Percentiles rank a stretch among this genome's conserved stretches.
Evolutionary conservation across 768 basidiomycete genomes (phyloP).

Genomic region (Psilocybe sp.): DNA sequence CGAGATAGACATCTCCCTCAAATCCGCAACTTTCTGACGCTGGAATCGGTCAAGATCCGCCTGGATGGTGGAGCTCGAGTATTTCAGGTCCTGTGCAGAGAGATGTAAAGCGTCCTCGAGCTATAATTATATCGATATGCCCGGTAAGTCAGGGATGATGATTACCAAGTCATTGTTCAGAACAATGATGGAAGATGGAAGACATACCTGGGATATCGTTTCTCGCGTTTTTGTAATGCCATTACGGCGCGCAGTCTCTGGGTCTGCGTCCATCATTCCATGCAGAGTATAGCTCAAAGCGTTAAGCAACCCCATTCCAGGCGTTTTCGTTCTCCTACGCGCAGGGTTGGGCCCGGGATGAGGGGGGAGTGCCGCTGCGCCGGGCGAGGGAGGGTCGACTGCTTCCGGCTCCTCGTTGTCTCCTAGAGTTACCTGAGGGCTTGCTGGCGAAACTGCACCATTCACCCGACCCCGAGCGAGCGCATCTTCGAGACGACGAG

Average conservation of each 20-base stretch:
- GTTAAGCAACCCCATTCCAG: slow-evolving; percentile 84
- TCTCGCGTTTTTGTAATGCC: slow-evolving; percentile 94
- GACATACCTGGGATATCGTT: slow-evolving; percentile 84
- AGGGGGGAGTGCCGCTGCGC: slow-evolving; percentile 59
- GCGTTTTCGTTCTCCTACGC: slow-evolving; percentile 51
- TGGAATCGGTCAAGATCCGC: slow-evolving; percentile 98
- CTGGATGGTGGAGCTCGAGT: slow-evolving; percentile 94
- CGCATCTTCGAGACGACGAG: slow-evolving; percentile 84
- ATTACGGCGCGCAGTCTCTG: slow-evolving; percentile 91
- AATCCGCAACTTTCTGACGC: slow-evolving; percentile 95
- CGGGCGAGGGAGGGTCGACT: slow-evolving; percentile 34
- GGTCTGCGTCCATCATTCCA: slow-evolving; percentile 99
- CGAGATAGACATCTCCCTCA: slow-evolving; percentile 89
- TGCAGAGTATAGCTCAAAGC: slow-evolving; percentile 93
- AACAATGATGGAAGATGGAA: slow-evolving; percentile 15
- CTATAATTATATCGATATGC: slow-evolving; percentile 35
- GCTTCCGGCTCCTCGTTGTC: slow-evolving; percentile 29
- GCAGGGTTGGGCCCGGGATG: slow-evolving; percentile 78
- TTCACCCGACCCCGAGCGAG: slow-evolving; percentile 54
- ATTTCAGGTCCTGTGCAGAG: slow-evolving; percentile 91
- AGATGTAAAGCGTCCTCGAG: slow-evolving; percentile 94
- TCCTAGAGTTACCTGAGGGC: slow-evolving; percentile 21
- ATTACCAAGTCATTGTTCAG: not conserved
- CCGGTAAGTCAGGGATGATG: not conserved
- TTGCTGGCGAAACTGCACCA: slow-evolving; percentile 20